Evolutionary conservation across 345 rosid genomes (phyloP).

Genomic region (Jatropha curcas): DNA sequence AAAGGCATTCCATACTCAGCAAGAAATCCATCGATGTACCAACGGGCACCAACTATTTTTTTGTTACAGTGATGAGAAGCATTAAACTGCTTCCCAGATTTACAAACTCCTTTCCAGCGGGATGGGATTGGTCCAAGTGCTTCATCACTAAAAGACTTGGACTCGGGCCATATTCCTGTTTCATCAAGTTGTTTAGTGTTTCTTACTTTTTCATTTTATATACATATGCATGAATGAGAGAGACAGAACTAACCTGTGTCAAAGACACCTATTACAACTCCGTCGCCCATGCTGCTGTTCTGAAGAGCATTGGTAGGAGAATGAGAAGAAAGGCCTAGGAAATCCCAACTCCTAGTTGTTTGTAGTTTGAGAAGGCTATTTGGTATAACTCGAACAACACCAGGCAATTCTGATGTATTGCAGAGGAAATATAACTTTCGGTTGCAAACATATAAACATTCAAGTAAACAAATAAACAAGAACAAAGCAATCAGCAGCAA

Average conservation of each 20-base stretch:
- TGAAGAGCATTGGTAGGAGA: conserved; percentile 42
- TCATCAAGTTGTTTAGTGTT: background rate
- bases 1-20: conserved; percentile 14
- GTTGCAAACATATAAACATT: background rate
- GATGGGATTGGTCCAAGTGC: conserved; percentile 45
- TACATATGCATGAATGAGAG: background rate
- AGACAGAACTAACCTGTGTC: conserved; percentile 50
- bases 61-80: conserved; percentile 37
- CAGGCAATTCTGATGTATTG: conserved; percentile 41
- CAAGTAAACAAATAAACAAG: background rate
- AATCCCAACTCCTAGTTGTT: conserved; percentile 69
- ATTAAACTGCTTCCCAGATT: conserved; percentile 36
- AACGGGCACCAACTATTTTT: conserved; percentile 39
- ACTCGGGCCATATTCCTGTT: conserved; percentile 49
- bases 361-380: conserved; percentile 53
- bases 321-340: conserved; percentile 50
- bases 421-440: background rate
- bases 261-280: conserved; percentile 57
- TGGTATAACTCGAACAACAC: conserved; percentile 55
- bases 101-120: conserved; percentile 43
- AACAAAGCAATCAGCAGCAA: background rate
- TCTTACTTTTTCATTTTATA: too few relatives aligned
- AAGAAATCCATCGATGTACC: conserved; percentile 32
- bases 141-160: conserved; percentile 32
- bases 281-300: conserved; percentile 63